Base-by-base conservation (phyloP, 176 grass and related monocot genomes). In the Elymus sibiricus region DNA sequence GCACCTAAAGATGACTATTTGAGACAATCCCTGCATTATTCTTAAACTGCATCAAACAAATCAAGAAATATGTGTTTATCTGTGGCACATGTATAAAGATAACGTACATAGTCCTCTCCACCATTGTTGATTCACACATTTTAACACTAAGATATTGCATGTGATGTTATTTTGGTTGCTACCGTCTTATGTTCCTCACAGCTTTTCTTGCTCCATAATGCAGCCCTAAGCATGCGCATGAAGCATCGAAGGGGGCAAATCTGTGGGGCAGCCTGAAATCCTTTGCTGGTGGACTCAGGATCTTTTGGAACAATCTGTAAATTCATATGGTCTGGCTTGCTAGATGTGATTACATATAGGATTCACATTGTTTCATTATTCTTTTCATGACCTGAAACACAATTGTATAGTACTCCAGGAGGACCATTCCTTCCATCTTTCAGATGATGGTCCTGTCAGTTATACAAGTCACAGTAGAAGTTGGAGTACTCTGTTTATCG, bases 201-300 rank as follows among this genome's bases (percentile, higher is more conserved):
- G 29, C 34, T 88, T 68, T 91, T 73, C 66, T 79, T 89, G 6
- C 29, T 72, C 29, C 78, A 70, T 46, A 86, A 79, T 74, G 49
- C 67, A 81, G 40, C 29, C 64, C 24, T 79, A 66, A 80, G 47
- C 21, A 83, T 56, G 43, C 64, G 10, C 42, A 43, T 80, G 87
- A 67, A 66, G 70, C 65, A 53, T 79, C 73, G 19, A 74, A 16
- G 0, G 17, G 16, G 25, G 37, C 34, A 19, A 89, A 64, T 68
- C 25, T 92, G 64, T 89, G 83, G 90, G 87, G 79, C 44, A 86
- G 74, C 85, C 71, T 92, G 42, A 92, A 86, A 32, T 89, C 83
- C 70, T 83, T 86, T 78, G 53, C 53, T 17, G 51, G 37, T 77
- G 78, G 65, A 12, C 63, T 89, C 29, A 59, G 70, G 49, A 86